Evolutionary conservation across 1,284 basidiomycete species (phyloP).

Genomic region (Rhodotorula sp.): DNA sequence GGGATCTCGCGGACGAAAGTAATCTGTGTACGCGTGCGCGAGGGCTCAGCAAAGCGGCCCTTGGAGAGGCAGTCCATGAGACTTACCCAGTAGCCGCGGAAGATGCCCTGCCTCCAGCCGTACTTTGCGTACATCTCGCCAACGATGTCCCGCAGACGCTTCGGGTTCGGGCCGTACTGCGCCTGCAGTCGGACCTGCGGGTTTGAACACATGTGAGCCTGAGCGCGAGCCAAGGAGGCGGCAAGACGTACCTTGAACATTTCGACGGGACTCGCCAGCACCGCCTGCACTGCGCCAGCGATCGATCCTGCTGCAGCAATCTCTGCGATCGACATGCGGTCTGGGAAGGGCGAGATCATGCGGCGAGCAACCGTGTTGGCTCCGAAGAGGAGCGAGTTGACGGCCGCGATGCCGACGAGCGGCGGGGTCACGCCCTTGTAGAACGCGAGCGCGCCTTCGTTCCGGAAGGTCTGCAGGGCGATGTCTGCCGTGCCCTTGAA

Average conservation of each 20-base stretch:
- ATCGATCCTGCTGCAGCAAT: slow-evolving; percentile 82
- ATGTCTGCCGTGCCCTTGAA: slow-evolving; percentile 94
- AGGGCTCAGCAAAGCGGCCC: neutral
- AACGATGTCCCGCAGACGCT: slow-evolving; percentile 69
- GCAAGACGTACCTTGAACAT: slow-evolving; percentile 53
- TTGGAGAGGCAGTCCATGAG: too few relatives aligned
- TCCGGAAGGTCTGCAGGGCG: slow-evolving; percentile 71
- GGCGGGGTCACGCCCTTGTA: slow-evolving; percentile 96
- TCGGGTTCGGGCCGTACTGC: slow-evolving; percentile 66
- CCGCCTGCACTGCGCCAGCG: slow-evolving; percentile 84
- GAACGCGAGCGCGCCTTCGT: slow-evolving; percentile 84
- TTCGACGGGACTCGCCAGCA: slow-evolving; percentile 60
- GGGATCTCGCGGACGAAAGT: slow-evolving; percentile 91
- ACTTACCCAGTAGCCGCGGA: slow-evolving; percentile 92
- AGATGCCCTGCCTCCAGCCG: slow-evolving; percentile 82
- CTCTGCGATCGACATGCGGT: slow-evolving; percentile 66
- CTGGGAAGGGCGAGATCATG: slow-evolving; percentile 78
- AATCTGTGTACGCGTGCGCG: slow-evolving; percentile 57
- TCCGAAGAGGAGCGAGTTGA: slow-evolving; percentile 92
- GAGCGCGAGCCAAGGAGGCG: rapidly evolving
- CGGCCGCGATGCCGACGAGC: slow-evolving; percentile 88
- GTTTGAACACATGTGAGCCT: slow-evolving; percentile 51
- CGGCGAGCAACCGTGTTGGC: slow-evolving; percentile 80
- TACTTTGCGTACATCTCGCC: slow-evolving; percentile 80
- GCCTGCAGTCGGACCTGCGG: slow-evolving; percentile 93